phyloP scores from a whole-genome alignment of 805 yeast species.

The Yamadazyma ubonensis region DNA sequence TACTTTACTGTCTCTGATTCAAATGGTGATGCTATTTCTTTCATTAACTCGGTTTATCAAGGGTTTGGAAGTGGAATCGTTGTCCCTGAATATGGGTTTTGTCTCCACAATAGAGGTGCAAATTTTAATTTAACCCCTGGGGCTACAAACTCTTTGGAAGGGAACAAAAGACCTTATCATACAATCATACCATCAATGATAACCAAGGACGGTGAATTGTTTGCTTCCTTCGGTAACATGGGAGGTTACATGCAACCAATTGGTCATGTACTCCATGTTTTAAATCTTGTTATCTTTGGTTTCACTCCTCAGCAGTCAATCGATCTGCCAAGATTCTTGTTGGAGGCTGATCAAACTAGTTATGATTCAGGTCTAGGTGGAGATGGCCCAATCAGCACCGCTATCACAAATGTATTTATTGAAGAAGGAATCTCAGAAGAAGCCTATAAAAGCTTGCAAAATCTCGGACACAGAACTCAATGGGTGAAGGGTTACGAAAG shows the following conservation, averaged over 20 bases:
- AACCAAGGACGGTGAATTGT: constrained; percentile 51
- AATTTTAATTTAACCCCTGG: constrained; percentile 64
- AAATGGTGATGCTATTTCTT: constrained; percentile 78
- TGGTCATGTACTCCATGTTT: constrained; percentile 75
- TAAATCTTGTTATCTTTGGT: constrained; percentile 63
- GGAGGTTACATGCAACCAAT: constrained; percentile 89
- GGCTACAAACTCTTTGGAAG: constrained; percentile 60
- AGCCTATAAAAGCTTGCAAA: constrained; percentile 45
- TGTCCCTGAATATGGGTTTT: constrained; percentile 64
- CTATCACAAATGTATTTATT: constrained; percentile 56
- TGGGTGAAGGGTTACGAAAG: constrained; percentile 44
- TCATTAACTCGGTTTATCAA: constrained; percentile 71
- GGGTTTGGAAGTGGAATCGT: constrained; percentile 70
- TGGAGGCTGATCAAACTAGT: constrained; percentile 49
- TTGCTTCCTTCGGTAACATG: constrained; percentile 77
- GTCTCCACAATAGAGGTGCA: constrained; percentile 73
- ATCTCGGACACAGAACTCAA: constrained; percentile 58
- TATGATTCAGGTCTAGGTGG: constrained; percentile 52
- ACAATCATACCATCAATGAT: constrained; percentile 83
- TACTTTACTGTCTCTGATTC: constrained; percentile 64
- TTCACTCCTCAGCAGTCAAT: constrained; percentile 70
- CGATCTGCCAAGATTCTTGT: constrained; percentile 72
- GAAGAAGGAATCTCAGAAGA: constrained; percentile 61
- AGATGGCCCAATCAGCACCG: constrained; percentile 62
- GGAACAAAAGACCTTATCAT: constrained; percentile 74